Evolutionary conservation across 331 rosid species (phyloP).

Genomic region (Prunus yedoensis): DNA sequence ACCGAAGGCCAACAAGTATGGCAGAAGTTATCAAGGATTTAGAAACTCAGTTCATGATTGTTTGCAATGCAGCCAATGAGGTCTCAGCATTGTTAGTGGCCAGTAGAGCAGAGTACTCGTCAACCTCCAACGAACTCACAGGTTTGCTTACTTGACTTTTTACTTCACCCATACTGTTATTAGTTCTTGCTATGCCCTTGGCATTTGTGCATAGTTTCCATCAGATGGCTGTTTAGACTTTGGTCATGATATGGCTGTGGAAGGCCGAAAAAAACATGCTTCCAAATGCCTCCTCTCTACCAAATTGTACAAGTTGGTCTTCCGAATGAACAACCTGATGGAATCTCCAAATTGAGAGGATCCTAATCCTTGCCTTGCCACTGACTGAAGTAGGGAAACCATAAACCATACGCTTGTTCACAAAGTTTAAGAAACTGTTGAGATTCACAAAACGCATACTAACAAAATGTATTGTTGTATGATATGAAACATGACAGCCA

Average conservation of each 20-base stretch:
- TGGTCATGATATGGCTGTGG: too few species aligned
- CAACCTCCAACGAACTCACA: slow-evolving; percentile 61
- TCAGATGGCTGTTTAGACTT: neutral
- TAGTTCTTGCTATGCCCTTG: neutral
- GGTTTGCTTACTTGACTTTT: slow-evolving; percentile 40
- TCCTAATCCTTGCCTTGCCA: too few species aligned
- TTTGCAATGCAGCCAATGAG: slow-evolving; percentile 71
- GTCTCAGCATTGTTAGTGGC: slow-evolving; percentile 77
- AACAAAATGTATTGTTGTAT: too few species aligned
- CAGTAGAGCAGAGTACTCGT: slow-evolving; percentile 49
- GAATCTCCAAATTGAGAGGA: too few species aligned
- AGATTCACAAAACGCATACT: too few species aligned
- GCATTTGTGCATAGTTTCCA: neutral
- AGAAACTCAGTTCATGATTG: slow-evolving; percentile 65
- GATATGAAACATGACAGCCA: too few species aligned
- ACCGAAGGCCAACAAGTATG: slow-evolving; percentile 83
- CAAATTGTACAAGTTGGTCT: neutral
- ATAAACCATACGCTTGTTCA: too few species aligned
- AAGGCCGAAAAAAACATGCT: too few species aligned
- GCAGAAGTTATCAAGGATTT: slow-evolving; percentile 78
- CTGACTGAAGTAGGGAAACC: too few species aligned
- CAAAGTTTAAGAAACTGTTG: too few species aligned
- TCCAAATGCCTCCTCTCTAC: too few species aligned
- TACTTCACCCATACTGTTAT: neutral
- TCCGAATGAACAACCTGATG: neutral